Evolutionary conservation across 176 grass and related monocot species (phyloP), one percentile per base, ranked within the genome.

Genomic region (Oryza punctata): DNA sequence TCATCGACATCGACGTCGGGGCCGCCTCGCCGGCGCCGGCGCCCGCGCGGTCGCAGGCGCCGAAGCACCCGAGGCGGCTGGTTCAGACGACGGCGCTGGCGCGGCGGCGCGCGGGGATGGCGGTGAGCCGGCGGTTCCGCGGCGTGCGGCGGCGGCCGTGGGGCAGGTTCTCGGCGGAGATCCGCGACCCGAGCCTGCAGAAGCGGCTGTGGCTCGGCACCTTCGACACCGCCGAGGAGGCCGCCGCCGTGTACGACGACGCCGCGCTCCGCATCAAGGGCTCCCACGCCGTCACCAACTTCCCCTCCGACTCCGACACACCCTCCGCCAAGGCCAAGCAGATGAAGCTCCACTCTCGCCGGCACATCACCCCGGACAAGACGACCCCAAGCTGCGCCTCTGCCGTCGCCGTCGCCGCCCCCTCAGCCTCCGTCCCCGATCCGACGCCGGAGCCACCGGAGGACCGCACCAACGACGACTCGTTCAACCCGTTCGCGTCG

Each of bases 131-230:
- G 45, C 69, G 27, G 38, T 94, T 91, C 72, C 83, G 80, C 18
- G 92, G 92, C 47, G 92, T 94, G 28, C 86, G 92, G 29, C 57
- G 16, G 25, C 75, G 92, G 38, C 92, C 92, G 28, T 94, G 88
- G 92, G 91, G 91, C 27, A 87, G 64, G 59, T 94, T 71, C 79
- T 76, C 86, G 26, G 92, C 92, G 75, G 92, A 91, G 92, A 94
- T 94, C 79, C 92, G 92, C 46, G 92, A 91, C 75, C 86, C 88
- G 19, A 18, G 26, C 44, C 88, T 67, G 71, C 44, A 70, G 18
- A 90, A 90, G 76, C 77, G 96, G 7, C 91, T 94, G n/a, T 98
- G 96, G 93, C 96, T 98, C 35, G 96, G 96, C 67, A 98, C 96
- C 1, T 98, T 98, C 79, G 89, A 98, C 89, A 92, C 89, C 76